phyloP scores from a whole-genome alignment of 371 early-diverging fungal genomes.

The Scutellospora calospora region DNA sequence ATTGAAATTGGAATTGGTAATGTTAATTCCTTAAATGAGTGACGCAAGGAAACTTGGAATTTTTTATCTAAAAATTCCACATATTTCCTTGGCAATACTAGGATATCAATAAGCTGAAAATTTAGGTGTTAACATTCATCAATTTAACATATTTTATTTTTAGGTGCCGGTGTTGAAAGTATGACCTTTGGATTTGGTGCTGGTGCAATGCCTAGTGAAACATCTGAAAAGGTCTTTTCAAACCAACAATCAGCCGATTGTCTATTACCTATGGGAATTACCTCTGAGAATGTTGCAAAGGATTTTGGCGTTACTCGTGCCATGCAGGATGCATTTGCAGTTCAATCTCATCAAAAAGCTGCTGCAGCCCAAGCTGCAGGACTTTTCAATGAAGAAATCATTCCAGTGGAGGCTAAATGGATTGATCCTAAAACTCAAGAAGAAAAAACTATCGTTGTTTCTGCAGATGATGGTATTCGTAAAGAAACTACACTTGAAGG shows the following conservation, averaged over 20 bases:
- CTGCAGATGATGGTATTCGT: constrained; percentile 96
- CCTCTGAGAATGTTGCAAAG: constrained; percentile 96
- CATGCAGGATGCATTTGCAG: constrained; percentile 92
- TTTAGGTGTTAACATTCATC: background rate
- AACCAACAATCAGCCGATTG: constrained; percentile 83
- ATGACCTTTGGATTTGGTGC: constrained; percentile 95
- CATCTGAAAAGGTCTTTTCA: constrained; percentile 77
- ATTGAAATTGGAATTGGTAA: constrained; percentile 93
- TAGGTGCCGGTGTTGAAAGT: constrained; percentile 96
- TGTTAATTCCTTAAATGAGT: background rate
- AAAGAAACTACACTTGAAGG: constrained; percentile 78
- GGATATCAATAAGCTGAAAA: too few relatives aligned
- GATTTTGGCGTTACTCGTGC: constrained; percentile 84
- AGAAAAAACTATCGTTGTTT: constrained; percentile 66
- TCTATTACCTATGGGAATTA: constrained; percentile 89
- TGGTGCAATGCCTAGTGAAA: constrained; percentile 73
- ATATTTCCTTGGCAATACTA: background rate
- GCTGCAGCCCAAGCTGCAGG: constrained; percentile 90
- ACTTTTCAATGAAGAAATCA: constrained; percentile 92
- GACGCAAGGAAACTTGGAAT: too few relatives aligned
- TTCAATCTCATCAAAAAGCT: constrained; percentile 82
- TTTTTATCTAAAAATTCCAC: too few relatives aligned
- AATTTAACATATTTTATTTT: background rate
- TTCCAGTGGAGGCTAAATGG: constrained; percentile 85
- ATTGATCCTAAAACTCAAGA: constrained; percentile 74